Base-by-base conservation (phyloP, 2,329 filamentous ascomycete genomes). In the Cercospora janseana region DNA sequence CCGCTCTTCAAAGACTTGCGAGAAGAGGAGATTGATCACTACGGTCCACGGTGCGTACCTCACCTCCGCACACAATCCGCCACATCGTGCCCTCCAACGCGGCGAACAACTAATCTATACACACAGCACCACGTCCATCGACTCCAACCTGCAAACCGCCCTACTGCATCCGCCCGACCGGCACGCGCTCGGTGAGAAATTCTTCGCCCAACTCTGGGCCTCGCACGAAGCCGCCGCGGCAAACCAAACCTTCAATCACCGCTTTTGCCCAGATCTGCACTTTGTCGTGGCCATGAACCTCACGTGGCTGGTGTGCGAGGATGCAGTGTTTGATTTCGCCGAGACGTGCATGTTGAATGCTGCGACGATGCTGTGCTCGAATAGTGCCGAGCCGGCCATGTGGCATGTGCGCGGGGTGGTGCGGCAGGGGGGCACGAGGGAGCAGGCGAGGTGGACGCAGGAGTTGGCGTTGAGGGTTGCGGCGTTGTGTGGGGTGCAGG, bases 341-440 rank as follows among this genome's bases (percentile, higher is more conserved):
- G 54, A 56, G 43, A 53, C 54, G 8, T 45, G 48, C 12, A 42
- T 56, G 28, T 35, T 46, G 42, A 51, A 50, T 32, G 38, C 46
- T 37, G 47, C 50, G 4, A 50, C 54, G 2, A 43, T 56, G 16
- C 48, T 40, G 4, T 56, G 54, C 21, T 46, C 41, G n/a, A 48
- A 51, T 16, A 32, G 21, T 29, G 46, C 46, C 1, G 27, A 29
- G 43, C 47, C 53, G 23, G 54, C 54, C 0, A 47, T 44, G 37
- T 56, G 50, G 54, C 47, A 56, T 51, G 52, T 45, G 1, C 24
- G 53, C n/a, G 53, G 53, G 24, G 43, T 56, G 13, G 49, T 56
- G 37, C 38, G 49, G 27, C 49, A 56, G 13, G 53, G 53, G 6
- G 53, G 46, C 24, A 50, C 49, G 35, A 50, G 23, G 29, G 46